These are phyloP conservation scores for Opeltia flavorubescens DNA, from an alignment of 495 filamentous ascomycete species.

Conservation along the genomic window DNA sequence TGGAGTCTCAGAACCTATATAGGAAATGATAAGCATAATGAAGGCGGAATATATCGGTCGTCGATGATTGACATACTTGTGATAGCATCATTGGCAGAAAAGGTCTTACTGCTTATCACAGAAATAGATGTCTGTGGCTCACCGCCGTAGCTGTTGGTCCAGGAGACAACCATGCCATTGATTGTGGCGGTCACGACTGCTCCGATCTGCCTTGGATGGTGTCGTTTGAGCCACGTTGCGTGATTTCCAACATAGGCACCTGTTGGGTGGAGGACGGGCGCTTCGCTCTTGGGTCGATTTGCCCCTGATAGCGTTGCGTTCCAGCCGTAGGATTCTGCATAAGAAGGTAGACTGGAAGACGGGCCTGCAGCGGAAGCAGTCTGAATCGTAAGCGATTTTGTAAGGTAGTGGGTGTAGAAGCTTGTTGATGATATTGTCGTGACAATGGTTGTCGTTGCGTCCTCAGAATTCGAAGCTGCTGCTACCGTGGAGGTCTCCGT, in stretches of 20 bases:
- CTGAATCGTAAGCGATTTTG: neutral
- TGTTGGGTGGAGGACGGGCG: neutral
- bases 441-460: neutral
- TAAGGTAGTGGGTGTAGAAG: neutral
- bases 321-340: constrained; percentile 11
- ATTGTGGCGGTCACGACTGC: constrained; percentile 11
- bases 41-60: no score
- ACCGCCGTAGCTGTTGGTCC: constrained; percentile 13
- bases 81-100: no score
- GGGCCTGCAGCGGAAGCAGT: neutral
- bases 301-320: constrained; percentile 9
- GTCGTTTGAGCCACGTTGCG: neutral
- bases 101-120: no score
- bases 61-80: no score
- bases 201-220: constrained; percentile 4
- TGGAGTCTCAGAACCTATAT: neutral
- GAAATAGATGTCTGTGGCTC: neutral
- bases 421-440: constrained; percentile 4
- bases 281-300: neutral
- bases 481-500: neutral
- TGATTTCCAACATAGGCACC: neutral
- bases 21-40: neutral
- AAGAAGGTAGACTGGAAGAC: constrained; percentile 4
- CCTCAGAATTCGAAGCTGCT: neutral
- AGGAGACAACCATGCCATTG: constrained; percentile 13